A percentile compares a stretch with the other conserved stretches of the same genome.
These are phyloP conservation scores for Fusarium irregulare DNA, from an alignment of 2,329 filamentous ascomycete genomes.

Conservation along the genomic window DNA sequence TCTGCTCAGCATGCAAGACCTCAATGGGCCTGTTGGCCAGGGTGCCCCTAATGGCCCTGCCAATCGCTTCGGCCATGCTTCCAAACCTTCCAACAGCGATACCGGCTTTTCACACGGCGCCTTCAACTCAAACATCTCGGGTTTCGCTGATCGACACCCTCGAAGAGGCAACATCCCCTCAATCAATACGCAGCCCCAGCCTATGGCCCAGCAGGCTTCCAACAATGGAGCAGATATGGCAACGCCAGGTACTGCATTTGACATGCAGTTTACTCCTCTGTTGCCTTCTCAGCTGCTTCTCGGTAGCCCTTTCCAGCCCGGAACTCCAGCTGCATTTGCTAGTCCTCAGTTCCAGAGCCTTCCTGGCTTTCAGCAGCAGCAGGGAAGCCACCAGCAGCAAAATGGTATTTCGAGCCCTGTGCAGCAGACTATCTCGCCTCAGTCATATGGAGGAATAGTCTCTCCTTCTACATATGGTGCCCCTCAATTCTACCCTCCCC, in stretches of 20 bases:
- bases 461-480: constrained; percentile 86
- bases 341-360: constrained; percentile 93
- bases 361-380: constrained; percentile 75
- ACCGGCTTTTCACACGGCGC: constrained; percentile 94
- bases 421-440: constrained; percentile 81
- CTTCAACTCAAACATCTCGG: constrained; percentile 86
- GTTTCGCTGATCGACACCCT: constrained; percentile 88
- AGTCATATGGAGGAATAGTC: constrained; percentile 85
- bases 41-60: constrained; percentile 58
- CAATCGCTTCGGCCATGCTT: constrained; percentile 77
- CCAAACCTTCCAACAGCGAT: constrained; percentile 84
- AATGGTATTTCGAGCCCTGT: constrained; percentile 79
- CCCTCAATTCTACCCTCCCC: constrained; percentile 86
- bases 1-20: constrained; percentile 91
- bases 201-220: constrained; percentile 60
- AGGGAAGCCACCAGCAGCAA: constrained; percentile 65
- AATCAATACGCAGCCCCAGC: constrained; percentile 88
- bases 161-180: constrained; percentile 87
- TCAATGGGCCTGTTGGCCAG: constrained; percentile 70
- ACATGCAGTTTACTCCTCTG: constrained; percentile 98
- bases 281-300: constrained; percentile 94
- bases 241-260: constrained; percentile 88
- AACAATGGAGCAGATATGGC: constrained; percentile 78
- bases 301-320: constrained; percentile 96
- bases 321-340: constrained; percentile 87